phyloP scores from a whole-genome alignment of 225 moss, liverwort and hornwort genomes.

The Pseudisothecium myosuroides region DNA sequence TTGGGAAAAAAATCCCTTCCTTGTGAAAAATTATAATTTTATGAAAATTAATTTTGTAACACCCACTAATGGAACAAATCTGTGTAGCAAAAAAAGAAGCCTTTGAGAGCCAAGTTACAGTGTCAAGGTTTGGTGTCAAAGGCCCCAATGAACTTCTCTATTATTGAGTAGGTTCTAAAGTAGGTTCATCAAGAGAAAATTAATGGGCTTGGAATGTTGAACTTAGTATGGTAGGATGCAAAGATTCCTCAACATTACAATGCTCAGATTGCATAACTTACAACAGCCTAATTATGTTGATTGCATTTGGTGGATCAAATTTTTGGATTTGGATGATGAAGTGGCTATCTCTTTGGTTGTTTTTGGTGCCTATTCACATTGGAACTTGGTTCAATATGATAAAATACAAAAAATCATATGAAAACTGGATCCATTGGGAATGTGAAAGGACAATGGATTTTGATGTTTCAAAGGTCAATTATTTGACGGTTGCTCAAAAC shows the following conservation, averaged over 20 bases:
- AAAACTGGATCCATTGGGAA: no score
- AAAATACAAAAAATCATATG: background rate
- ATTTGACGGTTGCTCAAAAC: fast-evolving
- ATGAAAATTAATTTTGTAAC: background rate
- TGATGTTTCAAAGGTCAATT: background rate
- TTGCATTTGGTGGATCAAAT: background rate
- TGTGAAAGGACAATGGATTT: background rate
- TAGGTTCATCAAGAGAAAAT: no score
- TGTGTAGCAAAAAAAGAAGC: background rate
- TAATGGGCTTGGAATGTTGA: background rate
- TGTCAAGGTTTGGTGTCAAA: no score
- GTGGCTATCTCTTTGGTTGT: background rate
- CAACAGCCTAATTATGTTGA: fast-evolving
- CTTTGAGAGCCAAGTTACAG: background rate
- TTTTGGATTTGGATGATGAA: background rate
- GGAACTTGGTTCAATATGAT: background rate
- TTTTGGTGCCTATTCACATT: fast-evolving
- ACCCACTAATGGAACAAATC: fast-evolving
- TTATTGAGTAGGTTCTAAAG: fast-evolving
- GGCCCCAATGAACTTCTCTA: no score
- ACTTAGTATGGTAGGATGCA: background rate
- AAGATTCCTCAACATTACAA: no score
- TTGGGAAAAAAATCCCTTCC: fast-evolving
- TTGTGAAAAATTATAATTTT: fast-evolving
- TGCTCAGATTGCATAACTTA: no score